Base-by-base conservation (phyloP, 1,284 basidiomycete species). In the Pseudozyma sp. region DNA sequence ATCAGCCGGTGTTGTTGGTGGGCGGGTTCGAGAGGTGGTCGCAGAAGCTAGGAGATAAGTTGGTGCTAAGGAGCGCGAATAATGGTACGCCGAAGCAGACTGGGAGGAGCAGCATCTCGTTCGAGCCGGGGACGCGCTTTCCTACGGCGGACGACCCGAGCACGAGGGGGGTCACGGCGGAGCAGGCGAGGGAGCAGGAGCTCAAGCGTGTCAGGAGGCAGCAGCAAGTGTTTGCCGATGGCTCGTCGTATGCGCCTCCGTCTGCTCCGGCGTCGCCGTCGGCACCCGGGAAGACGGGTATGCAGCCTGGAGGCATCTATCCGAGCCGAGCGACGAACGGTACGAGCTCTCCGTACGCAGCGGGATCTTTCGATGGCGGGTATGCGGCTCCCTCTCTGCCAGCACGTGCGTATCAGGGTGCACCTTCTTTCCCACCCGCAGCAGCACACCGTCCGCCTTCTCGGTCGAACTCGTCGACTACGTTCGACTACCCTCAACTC, bases 21-120 rank as follows among this genome's bases (percentile, higher is more conserved):
- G 96, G 96, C 1, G 96, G 96, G 1, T 87, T 94, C 56, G 89
- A 91, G 46, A 91, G 90, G 0, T 99, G 95, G 94, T 88, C 88
- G 75, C 87, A 87, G 57, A 89, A 91, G 55, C 86, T 92, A 54
- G 88, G 89, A 0, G 87, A 87, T 4, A 81, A 85, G 5, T 88
- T 88, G 8, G 68, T 83, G 56, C 80, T 89, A 42, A 57, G 71
- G 31, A 69, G 52, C 35, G 30, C 33, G 31, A 29, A 16, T 4
- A 49, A 54, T 37, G 45, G 42, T 3, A 33, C 39, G 1, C 31
- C 34, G 7, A 16, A 7, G 8, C 45, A 48, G 24, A 34, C 29
- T 8, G 49, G 51, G 16, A 62, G 59, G 51, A 68, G 55, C 45
- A 73, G 65, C 50, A 62, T 74, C 35, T 64, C 62, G n/a, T 74